phyloP scores from a whole-genome alignment of 164 flowering plant genomes.

The Pachysandra terminalis region DNA sequence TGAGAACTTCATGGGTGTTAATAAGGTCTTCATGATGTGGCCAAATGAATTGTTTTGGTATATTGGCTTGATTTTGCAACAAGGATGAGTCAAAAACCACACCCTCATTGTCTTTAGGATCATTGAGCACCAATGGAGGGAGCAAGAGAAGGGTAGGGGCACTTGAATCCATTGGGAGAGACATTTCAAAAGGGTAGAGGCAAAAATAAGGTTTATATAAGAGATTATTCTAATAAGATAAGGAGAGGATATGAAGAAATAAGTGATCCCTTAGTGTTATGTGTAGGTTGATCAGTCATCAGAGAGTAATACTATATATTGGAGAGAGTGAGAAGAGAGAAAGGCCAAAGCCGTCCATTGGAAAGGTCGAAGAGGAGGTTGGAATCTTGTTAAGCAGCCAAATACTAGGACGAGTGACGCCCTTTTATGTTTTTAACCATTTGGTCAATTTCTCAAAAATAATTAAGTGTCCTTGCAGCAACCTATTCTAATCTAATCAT shows the following conservation, averaged over 20 bases:
- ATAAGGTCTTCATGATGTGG: constrained; percentile 34
- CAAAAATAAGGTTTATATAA: neutral
- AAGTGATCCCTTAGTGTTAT: neutral
- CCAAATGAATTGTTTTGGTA: constrained; percentile 55
- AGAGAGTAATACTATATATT: neutral
- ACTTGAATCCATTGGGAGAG: constrained; percentile 21
- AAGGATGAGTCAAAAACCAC: too few relatives aligned
- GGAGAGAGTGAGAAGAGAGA: constrained; percentile 10
- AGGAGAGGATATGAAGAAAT: neutral
- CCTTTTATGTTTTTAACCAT: constrained; percentile 5
- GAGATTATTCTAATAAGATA: neutral
- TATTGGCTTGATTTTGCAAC: constrained; percentile 24
- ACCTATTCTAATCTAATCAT: too few relatives aligned
- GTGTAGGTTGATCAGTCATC: too few relatives aligned
- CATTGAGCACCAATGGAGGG: constrained; percentile 18
- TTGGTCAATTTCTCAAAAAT: constrained; percentile 1
- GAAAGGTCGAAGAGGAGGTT: constrained; percentile 9
- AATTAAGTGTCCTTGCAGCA: neutral
- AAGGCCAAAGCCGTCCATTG: constrained; percentile 23
- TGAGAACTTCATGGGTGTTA: constrained; percentile 28
- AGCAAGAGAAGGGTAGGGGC: constrained; percentile 11
- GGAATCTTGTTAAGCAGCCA: constrained; percentile 7
- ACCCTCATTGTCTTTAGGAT: constrained; percentile 2
- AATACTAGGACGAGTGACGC: constrained; percentile 3
- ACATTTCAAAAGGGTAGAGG: neutral